Percentiles rank a stretch among this genome's conserved stretches.
Conservation (phyloP, 176 grass and related monocot species). For the Leersia perrieri region DNA sequence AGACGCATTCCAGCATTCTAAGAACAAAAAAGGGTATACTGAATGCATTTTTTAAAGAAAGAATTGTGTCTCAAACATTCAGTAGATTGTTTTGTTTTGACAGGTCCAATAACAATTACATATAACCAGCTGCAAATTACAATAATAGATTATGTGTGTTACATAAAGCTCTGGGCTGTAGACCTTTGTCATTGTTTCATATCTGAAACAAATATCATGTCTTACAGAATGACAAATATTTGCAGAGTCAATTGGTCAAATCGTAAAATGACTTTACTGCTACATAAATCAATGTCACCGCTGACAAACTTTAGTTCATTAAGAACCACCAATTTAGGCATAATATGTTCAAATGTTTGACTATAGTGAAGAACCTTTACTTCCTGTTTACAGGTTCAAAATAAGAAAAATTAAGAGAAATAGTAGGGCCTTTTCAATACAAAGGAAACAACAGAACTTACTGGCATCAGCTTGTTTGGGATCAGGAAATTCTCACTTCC, state of each 20-base stretch:
- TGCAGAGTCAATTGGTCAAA: not conserved
- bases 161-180: not conserved
- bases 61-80: not conserved
- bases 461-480: slow-evolving; percentile 96
- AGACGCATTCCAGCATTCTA: slow-evolving; percentile 97
- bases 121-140: not conserved
- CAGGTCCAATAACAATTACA: not conserved
- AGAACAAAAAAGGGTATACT: slow-evolving; percentile 4
- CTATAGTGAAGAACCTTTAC: not conserved
- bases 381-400: not conserved
- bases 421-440: not conserved
- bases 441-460: slow-evolving; percentile 31
- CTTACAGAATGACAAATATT: not conserved
- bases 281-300: not conserved
- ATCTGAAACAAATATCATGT: not conserved
- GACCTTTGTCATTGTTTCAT: not conserved
- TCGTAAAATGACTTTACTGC: not conserved
- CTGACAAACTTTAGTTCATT: not conserved
- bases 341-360: not conserved
- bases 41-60: not conserved
- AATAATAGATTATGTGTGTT: not conserved
- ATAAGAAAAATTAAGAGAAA: not conserved
- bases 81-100: not conserved
- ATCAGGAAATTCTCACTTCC: slow-evolving; percentile 84
- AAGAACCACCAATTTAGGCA: not conserved